A percentile compares a stretch with the other conserved stretches of the same genome.
phyloP scores from a whole-genome alignment of 768 basidiomycete genomes.

The Pholiota microspora region DNA sequence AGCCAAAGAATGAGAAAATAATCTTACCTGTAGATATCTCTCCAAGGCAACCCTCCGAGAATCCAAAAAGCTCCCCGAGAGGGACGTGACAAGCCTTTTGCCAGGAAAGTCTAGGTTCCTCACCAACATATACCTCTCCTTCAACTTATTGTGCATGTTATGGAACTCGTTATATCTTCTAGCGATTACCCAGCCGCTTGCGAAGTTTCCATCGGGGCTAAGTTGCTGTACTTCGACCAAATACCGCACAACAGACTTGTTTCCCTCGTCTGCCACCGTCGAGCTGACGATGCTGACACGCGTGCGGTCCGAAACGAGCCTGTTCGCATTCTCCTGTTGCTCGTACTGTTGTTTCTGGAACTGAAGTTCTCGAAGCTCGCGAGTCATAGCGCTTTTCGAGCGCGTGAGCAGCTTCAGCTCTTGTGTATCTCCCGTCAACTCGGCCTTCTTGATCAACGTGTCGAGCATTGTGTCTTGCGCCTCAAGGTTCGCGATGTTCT shows the following conservation, averaged over 20 bases:
- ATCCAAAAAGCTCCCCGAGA: slow-evolving; percentile 89
- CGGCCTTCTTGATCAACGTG: slow-evolving; percentile 90
- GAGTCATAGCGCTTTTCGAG: slow-evolving; percentile 76
- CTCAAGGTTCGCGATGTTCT: slow-evolving; percentile 74
- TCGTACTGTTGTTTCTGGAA: slow-evolving; percentile 95
- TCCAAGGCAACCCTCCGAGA: slow-evolving; percentile 75
- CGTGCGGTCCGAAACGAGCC: slow-evolving; percentile 81
- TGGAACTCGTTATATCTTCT: slow-evolving; percentile 95
- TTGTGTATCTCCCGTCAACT: slow-evolving; percentile 85
- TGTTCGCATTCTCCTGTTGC: slow-evolving; percentile 90
- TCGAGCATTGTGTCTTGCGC: slow-evolving; percentile 83
- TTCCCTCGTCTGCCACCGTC: slow-evolving; percentile 77
- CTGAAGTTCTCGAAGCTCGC: slow-evolving; percentile 78
- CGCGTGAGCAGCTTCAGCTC: slow-evolving; percentile 81
- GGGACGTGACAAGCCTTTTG: slow-evolving; percentile 85
- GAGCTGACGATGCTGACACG: slow-evolving; percentile 84
- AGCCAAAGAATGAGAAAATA: not conserved
- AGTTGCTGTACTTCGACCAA: slow-evolving; percentile 90
- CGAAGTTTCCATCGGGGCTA: slow-evolving; percentile 71
- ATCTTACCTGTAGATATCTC: slow-evolving; percentile 81
- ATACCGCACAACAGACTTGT: slow-evolving; percentile 90
- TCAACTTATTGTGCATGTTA: slow-evolving; percentile 81
- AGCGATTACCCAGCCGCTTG: slow-evolving; percentile 91
- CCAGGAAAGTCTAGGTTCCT: slow-evolving; percentile 86
- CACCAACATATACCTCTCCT: slow-evolving; percentile 69